A percentile compares a stretch with the other conserved stretches of the same genome.
Conservation (phyloP, 176 grass and related monocot species). For the Zizania latifolia region DNA sequence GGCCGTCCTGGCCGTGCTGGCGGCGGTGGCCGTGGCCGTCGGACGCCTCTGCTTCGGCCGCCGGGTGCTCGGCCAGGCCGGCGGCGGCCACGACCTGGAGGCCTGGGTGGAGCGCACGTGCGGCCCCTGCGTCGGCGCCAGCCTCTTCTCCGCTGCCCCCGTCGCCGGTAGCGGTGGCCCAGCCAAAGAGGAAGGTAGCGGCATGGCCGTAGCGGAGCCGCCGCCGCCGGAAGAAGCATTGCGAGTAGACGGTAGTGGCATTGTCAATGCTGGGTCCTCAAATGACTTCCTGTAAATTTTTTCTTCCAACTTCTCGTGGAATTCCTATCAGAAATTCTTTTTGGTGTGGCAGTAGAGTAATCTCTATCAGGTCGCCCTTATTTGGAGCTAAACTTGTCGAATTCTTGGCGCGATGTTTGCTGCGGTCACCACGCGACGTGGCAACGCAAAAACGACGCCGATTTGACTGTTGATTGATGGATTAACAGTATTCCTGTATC, state of each 20-base stretch:
- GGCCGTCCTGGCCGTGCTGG: constrained; percentile 49
- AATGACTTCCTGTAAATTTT: not conserved
- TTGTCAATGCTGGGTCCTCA: not conserved
- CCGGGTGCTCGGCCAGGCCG: constrained; percentile 21
- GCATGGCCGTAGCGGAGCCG: not conserved
- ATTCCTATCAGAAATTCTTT: not conserved
- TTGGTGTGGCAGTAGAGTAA: not conserved
- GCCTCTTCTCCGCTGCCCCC: not conserved
- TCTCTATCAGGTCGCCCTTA: not conserved
- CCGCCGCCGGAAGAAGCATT: not conserved
- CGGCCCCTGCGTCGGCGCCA: constrained; percentile 48
- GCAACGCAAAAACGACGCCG: not conserved
- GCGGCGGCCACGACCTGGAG: constrained; percentile 42
- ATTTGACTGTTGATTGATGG: constrained; percentile 29
- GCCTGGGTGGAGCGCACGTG: constrained; percentile 62
- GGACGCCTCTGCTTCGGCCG: constrained; percentile 60
- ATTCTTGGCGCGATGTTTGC: not conserved
- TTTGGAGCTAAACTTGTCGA: not conserved
- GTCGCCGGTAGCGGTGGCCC: not conserved
- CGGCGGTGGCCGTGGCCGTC: constrained; percentile 42
- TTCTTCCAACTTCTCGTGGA: not conserved
- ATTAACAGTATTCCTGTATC: too few relatives aligned
- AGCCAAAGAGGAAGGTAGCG: not conserved
- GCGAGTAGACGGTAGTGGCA: not conserved
- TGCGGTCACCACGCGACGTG: not conserved